Base-by-base conservation (phyloP, 805 yeast genomes). In the Saturnispora kantuleensis region DNA sequence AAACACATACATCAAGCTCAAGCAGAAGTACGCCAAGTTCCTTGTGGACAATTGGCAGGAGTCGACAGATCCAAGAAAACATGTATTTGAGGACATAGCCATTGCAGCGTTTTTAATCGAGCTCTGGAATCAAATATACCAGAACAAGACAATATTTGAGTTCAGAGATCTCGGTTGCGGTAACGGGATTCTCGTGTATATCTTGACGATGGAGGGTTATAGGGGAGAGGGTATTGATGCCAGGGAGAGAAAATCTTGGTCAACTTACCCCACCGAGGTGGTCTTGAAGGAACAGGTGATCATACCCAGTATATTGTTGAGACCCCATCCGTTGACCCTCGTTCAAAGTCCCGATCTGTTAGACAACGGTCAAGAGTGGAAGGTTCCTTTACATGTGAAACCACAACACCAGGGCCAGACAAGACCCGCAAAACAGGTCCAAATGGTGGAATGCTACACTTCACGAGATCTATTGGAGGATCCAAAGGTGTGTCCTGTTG, bases 151-250 rank as follows among this genome's bases (percentile, higher is more conserved):
- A 4, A 65, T 64, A 4, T 78, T 83, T 54, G 81, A 80, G 54
- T 90, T 89, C 58, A 72, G 90, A 51, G 97, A 90, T 64, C 61
- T 90, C 44, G 97, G 97, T 0, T 90, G 97, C 65, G 97, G 97
- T 6, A 90, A 90, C 63, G 97, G 97, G 8, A 69, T 86, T 12
- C 64, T 90, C 38, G 94, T 86, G 10, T 76, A 85, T 53, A 74
- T 90, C 26, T 66, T 90, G 40, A 65, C 73, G 7, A 66, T 68
- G 68, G 97, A 90, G 64, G 97, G 97, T 0, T 84, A 76, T 54
- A 66, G 56, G 31, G 97, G 97, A 3, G 60, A 71, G 32, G 97
- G 97, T 11, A 78, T 89, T 21, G 97, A 90, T 65, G 96, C 96
- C 0, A 69, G 97, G 38, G 76, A 78, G 3, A 71, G 97, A 47